A percentile compares a stretch with the other conserved stretches of the same genome.
phyloP scores from a whole-genome alignment of 2,329 filamentous ascomycete species.

The Dendryphion nanum region DNA sequence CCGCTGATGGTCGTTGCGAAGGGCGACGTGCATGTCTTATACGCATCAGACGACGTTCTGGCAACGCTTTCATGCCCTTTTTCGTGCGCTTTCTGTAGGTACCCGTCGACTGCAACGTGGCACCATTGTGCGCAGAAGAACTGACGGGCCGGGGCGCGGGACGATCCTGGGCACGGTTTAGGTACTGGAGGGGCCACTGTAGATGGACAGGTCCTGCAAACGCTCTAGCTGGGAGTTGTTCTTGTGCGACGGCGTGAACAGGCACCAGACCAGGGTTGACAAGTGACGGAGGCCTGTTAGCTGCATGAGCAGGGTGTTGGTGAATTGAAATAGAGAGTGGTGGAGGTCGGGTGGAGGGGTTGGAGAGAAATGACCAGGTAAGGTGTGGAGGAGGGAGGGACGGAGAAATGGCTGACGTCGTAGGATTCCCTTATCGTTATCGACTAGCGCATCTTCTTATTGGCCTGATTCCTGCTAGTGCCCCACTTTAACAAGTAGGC shows the following conservation, averaged over 20 bases:
- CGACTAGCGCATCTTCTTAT: too few relatives aligned
- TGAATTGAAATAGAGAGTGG: too few relatives aligned
- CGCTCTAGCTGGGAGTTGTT: conserved; percentile 16
- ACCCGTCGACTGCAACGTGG: conserved; percentile 38
- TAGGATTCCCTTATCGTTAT: too few relatives aligned
- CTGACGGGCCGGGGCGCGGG: conserved; percentile 33
- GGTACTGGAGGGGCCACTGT: neutral
- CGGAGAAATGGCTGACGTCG: too few relatives aligned
- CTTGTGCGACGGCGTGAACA: conserved; percentile 3
- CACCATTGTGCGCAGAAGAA: conserved; percentile 35
- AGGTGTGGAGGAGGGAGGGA: too few relatives aligned
- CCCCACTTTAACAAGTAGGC: too few relatives aligned
- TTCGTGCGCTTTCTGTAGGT: conserved; percentile 28
- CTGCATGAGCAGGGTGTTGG: too few relatives aligned
- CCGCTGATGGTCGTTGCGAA: conserved; percentile 7
- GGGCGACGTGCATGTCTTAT: conserved; percentile 23
- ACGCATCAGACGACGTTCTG: conserved; percentile 15
- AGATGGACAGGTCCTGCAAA: conserved; percentile 5
- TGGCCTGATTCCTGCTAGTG: too few relatives aligned
- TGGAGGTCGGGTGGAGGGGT: too few relatives aligned
- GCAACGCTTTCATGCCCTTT: conserved; percentile 22
- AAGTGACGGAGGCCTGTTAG: conserved; percentile 26
- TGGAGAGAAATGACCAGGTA: too few relatives aligned
- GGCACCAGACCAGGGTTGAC: neutral
- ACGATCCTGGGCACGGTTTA: conserved; percentile 35